These are phyloP conservation scores for Ceratocystis huliohia DNA, from an alignment of 2,329 filamentous ascomycete genomes.

Conservation along the genomic window DNA sequence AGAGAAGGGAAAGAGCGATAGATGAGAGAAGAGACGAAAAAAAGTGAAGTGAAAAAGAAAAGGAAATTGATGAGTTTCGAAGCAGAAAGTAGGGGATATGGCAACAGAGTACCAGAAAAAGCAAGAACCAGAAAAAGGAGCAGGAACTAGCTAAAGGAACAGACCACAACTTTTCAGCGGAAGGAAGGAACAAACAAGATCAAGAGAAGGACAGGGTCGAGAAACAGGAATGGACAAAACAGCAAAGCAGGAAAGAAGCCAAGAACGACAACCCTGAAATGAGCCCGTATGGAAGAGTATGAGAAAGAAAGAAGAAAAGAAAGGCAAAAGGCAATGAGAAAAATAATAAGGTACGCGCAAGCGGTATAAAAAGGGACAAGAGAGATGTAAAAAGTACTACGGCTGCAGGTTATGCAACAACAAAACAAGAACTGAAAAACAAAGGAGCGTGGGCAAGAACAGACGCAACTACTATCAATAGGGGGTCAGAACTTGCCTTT, in stretches of 20 bases:
- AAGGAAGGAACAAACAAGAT: slow-evolving; percentile 7
- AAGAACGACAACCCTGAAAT: background rate
- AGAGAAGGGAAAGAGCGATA: slow-evolving; percentile 1
- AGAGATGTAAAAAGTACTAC: background rate
- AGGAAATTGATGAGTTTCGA: background rate
- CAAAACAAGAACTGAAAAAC: background rate
- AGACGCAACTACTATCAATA: background rate
- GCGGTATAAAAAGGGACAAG: background rate
- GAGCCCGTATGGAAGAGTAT: background rate
- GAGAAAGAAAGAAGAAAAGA: background rate
- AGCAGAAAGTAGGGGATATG: slow-evolving; percentile 1
- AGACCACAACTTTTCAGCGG: slow-evolving; percentile 18
- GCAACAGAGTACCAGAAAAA: slow-evolving; percentile 5
- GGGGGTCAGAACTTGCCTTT: background rate
- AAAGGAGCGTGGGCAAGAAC: background rate
- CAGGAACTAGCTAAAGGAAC: background rate
- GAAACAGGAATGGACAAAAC: background rate
- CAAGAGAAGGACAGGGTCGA: background rate
- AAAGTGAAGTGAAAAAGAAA: background rate
- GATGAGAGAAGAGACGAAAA: background rate
- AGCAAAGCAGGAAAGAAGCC: background rate
- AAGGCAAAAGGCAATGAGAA: background rate
- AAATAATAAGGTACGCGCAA: too few species aligned
- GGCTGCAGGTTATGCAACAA: background rate
- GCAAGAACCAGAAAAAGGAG: background rate